Percentiles rank a stretch among this genome's conserved stretches.
Evolutionary conservation across 495 filamentous ascomycete species (phyloP).

Genomic region (Penicillium cosmopolitanum): DNA sequence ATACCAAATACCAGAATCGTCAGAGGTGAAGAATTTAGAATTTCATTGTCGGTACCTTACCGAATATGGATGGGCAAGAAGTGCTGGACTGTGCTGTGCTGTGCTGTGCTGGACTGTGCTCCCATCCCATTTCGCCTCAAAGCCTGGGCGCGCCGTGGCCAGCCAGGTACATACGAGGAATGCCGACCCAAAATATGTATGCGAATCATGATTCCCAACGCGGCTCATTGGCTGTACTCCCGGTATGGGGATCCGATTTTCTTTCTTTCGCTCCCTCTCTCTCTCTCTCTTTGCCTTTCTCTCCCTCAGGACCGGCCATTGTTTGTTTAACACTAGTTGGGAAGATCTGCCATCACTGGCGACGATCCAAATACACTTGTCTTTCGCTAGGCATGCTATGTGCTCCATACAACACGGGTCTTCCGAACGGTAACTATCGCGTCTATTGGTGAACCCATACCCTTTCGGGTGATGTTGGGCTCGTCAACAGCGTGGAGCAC

Average conservation of each 20-base stretch:
- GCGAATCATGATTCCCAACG: conserved; percentile 13
- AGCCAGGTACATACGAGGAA: background rate
- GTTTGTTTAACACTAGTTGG: background rate
- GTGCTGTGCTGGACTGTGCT: too few relatives aligned
- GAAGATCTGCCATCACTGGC: conserved; percentile 15
- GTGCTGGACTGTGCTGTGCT: too few relatives aligned
- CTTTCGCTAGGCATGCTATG: background rate
- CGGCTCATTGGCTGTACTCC: conserved; percentile 15
- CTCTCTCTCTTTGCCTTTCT: too few relatives aligned
- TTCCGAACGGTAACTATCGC: conserved; percentile 5
- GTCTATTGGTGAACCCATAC: conserved; percentile 8
- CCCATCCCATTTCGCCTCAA: too few relatives aligned
- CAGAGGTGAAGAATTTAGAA: background rate
- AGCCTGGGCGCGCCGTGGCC: too few relatives aligned
- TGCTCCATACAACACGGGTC: background rate
- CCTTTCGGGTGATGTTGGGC: conserved; percentile 4
- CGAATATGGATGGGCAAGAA: too few relatives aligned
- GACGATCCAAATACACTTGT: conserved; percentile 26
- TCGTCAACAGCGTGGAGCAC: background rate
- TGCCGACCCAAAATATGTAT: conserved; percentile 15
- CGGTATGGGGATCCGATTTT: conserved; percentile 4
- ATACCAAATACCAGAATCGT: background rate
- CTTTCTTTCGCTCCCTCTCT: background rate
- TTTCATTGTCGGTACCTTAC: too few relatives aligned
- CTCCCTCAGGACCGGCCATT: too few relatives aligned